phyloP scores from a whole-genome alignment of 2,329 filamentous ascomycete species.

The Penicillium sp. region DNA sequence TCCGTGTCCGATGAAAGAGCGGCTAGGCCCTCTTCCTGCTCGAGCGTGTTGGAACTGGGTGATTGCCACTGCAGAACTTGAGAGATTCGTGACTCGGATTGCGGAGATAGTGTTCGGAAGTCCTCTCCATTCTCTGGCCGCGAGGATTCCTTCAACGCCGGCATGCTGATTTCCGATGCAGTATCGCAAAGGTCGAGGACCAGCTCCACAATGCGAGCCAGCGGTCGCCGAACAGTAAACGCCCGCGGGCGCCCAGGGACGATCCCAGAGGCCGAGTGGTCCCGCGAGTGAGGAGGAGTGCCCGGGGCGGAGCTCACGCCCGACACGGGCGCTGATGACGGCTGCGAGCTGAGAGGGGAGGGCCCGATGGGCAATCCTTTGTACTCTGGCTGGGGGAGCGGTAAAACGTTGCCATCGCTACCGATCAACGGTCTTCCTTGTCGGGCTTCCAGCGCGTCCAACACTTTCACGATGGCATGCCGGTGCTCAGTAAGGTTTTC shows the following conservation, averaged over 20 bases:
- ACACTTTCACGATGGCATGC: conserved; percentile 88
- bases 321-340: conserved; percentile 69
- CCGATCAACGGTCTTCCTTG: conserved; percentile 42
- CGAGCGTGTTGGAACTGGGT: conserved; percentile 82
- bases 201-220: conserved; percentile 90
- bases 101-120: conserved; percentile 87
- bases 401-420: conserved; percentile 42
- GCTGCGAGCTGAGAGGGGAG: conserved; percentile 63
- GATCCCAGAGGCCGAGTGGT: conserved; percentile 65
- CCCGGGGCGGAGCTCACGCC: conserved; percentile 69
- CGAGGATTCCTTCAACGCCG: conserved; percentile 78
- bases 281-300: conserved; percentile 63
- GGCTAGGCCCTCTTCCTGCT: conserved; percentile 88
- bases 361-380: conserved; percentile 84
- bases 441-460: conserved; percentile 80
- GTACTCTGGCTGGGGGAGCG: conserved; percentile 70
- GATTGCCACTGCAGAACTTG: conserved; percentile 97
- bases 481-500: conserved; percentile 90
- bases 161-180: conserved; percentile 88
- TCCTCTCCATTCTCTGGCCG: conserved; percentile 65
- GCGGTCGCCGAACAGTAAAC: conserved; percentile 84
- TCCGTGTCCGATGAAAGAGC: conserved; percentile 89
- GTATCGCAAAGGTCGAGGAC: conserved; percentile 95
- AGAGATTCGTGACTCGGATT: conserved; percentile 90
- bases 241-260: conserved; percentile 73